Evolutionary conservation across 169 alveolate genomes (phyloP), one percentile per base, ranked within the genome.

Genomic region (Hammondia hammondi): DNA sequence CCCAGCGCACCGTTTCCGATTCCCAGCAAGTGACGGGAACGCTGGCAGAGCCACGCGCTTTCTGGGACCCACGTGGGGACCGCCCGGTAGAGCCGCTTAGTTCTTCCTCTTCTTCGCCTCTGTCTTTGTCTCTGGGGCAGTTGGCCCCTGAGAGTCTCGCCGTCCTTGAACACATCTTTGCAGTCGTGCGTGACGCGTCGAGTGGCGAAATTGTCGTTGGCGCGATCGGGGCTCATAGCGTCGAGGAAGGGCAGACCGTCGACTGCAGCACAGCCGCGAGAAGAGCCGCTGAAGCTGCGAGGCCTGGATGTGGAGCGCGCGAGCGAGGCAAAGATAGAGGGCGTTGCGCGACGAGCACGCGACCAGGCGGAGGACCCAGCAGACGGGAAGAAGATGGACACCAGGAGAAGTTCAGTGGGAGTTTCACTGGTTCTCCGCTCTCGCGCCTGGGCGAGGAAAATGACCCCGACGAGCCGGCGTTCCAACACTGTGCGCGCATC

Each of bases 141-240:
- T 27, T 67, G 35, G 71, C 71, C 29, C 77, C 77, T 17, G 77
- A 17, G n/a, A 4, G 32, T 17, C 77, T 77, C 24, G 48, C 87
- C 24, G 87, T 39, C 48, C 48, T 77, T 5, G 87, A 32, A 17
- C 48, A 24, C 48, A 43, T 82, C 43, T 82, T 82, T 82, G 90
- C 90, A 19, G 90, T 48, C 29, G 45, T 82, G 37, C 52, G 32
- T 5, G 29, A 82, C 70, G 43, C 71, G 7, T 9, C n/a, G 21
- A n/a, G 14, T n/a, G 35, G 90, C 72, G n/a, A 43, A 24, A 43
- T 82, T 43, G 72, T 82, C 21, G 90, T 82, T 43, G 90, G 90
- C 24, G 5, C 24, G 48, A 0, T 73, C n/a, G 43, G 4, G 43
- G 24, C 39, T 9, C 32, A 17, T 67, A 17, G 19, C n/a, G 85